Percentiles rank a stretch among this genome's conserved stretches.
Evolutionary conservation across 768 basidiomycete genomes (phyloP).

Genomic region (Pilatotrama ljubarskyi): DNA sequence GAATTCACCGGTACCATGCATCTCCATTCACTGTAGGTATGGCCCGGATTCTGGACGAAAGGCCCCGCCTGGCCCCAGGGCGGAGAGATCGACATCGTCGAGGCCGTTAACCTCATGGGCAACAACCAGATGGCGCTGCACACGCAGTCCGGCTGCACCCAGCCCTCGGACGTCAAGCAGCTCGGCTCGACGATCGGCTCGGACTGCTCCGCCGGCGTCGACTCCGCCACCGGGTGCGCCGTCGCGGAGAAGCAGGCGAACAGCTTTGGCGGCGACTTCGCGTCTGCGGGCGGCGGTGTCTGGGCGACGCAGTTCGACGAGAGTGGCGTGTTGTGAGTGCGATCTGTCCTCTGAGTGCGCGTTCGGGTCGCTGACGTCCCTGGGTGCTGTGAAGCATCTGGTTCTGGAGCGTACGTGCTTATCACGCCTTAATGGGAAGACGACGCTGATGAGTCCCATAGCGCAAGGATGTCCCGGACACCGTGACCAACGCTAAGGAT

Average conservation of each 20-base stretch:
- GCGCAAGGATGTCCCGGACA: constrained; percentile 33
- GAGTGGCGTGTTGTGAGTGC: constrained; percentile 48
- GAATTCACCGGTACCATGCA: too few species aligned
- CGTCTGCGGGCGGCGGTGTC: constrained; percentile 53
- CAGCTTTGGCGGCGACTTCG: constrained; percentile 44
- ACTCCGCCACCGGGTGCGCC: constrained; percentile 22
- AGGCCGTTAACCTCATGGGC: constrained; percentile 52
- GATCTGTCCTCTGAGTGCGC: constrained; percentile 17
- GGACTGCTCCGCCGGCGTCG: constrained; percentile 32
- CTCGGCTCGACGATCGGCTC: constrained; percentile 31
- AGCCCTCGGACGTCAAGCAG: constrained; percentile 32
- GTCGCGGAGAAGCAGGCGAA: constrained; percentile 35
- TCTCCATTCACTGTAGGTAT: constrained; percentile 16
- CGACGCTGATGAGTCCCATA: constrained; percentile 9
- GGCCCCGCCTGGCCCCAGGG: constrained; percentile 38
- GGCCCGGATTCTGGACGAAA: constrained; percentile 31
- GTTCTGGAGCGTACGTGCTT: constrained; percentile 46
- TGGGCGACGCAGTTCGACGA: constrained; percentile 70
- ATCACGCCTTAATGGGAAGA: background rate
- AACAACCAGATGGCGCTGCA: constrained; percentile 61
- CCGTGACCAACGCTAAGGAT: constrained; percentile 29
- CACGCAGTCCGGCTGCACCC: constrained; percentile 39
- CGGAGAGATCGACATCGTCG: constrained; percentile 44
- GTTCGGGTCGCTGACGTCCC: background rate
- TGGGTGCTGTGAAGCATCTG: constrained; percentile 38